Conservation (phyloP, 2,329 filamentous ascomycete genomes). For the Botrytis porri region DNA sequence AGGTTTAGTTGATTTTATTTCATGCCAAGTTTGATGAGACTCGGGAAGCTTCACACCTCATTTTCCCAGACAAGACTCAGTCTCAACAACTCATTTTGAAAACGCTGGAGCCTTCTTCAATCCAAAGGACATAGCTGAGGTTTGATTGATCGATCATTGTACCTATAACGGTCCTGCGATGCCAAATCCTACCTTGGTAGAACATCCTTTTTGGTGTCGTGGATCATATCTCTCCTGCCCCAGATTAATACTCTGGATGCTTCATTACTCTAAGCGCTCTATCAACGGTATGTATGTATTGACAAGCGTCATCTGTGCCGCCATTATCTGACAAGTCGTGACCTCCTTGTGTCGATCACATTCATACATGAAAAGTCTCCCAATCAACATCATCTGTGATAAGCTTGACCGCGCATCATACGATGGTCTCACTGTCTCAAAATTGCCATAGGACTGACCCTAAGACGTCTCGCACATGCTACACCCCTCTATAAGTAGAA, state of each 20-base stretch:
- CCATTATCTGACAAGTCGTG: conserved; percentile 7
- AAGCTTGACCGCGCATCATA: neutral
- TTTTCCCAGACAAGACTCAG: conserved; percentile 14
- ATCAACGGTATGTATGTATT: neutral
- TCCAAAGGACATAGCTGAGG: neutral
- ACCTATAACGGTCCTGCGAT: neutral
- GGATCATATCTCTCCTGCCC: neutral
- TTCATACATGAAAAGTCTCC: neutral
- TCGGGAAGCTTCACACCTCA: conserved; percentile 16
- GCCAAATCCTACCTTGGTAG: neutral
- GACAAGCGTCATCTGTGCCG: conserved; percentile 1
- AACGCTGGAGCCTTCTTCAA: neutral
- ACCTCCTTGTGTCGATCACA: conserved; percentile 12
- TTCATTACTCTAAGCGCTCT: conserved; percentile 4
- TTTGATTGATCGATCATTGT: neutral
- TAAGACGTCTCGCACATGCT: conserved; percentile 5
- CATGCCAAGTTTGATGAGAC: conserved; percentile 13
- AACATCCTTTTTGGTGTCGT: neutral
- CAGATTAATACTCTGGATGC: neutral
- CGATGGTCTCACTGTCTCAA: conserved; percentile 9
- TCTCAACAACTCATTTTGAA: neutral
- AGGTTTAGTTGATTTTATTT: neutral
- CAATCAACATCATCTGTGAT: neutral
- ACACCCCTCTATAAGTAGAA: neutral
- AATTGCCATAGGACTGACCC: conserved; percentile 1